Evolutionary conservation across 2,329 filamentous ascomycete species (phyloP).

Genomic region (Fusarium azukiicola): DNA sequence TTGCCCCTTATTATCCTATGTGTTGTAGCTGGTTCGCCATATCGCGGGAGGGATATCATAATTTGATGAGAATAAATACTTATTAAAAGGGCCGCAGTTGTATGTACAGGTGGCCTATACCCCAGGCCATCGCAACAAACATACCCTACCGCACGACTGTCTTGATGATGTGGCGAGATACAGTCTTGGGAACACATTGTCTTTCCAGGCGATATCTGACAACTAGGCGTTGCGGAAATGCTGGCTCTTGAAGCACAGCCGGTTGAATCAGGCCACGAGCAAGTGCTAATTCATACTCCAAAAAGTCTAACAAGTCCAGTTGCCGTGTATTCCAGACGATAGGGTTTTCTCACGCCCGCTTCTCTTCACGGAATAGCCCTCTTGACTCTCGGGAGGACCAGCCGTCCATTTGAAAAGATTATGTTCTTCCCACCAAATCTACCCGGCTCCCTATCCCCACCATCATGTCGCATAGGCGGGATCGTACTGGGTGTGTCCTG

Average conservation of each 20-base stretch:
- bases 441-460: slow-evolving; percentile 19
- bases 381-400: slow-evolving; percentile 15
- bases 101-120: not conserved
- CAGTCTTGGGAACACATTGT: not conserved
- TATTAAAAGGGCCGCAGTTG: not conserved
- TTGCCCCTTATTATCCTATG: too few relatives aligned
- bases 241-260: not conserved
- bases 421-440: slow-evolving; percentile 24
- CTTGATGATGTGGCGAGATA: not conserved
- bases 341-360: not conserved
- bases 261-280: not conserved
- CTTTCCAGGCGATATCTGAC: not conserved
- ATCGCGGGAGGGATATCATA: not conserved
- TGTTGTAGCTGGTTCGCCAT: not conserved
- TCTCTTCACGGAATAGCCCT: not conserved
- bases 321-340: not conserved
- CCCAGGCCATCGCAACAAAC: not conserved
- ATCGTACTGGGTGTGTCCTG: slow-evolving; percentile 17
- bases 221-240: not conserved
- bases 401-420: slow-evolving; percentile 20
- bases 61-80: not conserved
- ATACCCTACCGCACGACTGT: not conserved
- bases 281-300: not conserved
- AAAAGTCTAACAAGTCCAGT: not conserved
- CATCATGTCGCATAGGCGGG: slow-evolving; percentile 26